Base-by-base conservation (phyloP, 2,329 filamentous ascomycete species). In the Ophiostoma novo-ulmi region DNA sequence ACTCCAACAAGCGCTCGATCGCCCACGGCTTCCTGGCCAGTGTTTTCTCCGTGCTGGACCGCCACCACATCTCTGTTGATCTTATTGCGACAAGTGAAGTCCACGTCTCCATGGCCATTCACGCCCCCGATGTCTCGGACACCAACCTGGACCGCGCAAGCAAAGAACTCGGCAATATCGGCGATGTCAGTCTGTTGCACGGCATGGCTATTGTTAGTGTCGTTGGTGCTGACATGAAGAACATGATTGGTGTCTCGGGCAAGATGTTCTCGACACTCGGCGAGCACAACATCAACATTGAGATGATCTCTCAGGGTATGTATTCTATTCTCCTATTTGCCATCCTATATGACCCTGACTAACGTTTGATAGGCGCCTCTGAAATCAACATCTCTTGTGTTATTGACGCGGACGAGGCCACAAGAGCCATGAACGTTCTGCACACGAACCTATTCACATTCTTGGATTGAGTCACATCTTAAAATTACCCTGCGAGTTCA, bases 301-400 rank as follows among this genome's bases (percentile, higher is more conserved):
- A 99, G 82, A 99, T 99, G 95, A 99, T 99, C 75, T 97, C 93
- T 35, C 95, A 99, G 82, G 95, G 95, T 94, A 84, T 77, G 84
- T 35, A 26, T 44, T 48, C 3, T 70, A 13, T 39, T 13, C 41
- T 31, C 14, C 14, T 70, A n/a, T 48, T 26, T 38, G 7, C 11
- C 55, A n/a, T 17, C 39, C 75, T 72, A 5, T 14, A 36, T 64
- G 13, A 64, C 20, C 14, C 61, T 11, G 58, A 64, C 39, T 64
- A 41, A 63, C 26, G 55, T 5, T 39, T 1, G 31, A 1, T 75
- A 97, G 93, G 94, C 76, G 95, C 95, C 36, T 97, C 94, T 78
- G 95, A 99, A 83, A 99, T 99, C 81, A 99, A 98, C 80, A 99
- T 99, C 72, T 97, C 93, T 13, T 99, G 95, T 78, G 95, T 99